phyloP scores from a whole-genome alignment of 148 eudicot species.

The Bassia scoparia region DNA sequence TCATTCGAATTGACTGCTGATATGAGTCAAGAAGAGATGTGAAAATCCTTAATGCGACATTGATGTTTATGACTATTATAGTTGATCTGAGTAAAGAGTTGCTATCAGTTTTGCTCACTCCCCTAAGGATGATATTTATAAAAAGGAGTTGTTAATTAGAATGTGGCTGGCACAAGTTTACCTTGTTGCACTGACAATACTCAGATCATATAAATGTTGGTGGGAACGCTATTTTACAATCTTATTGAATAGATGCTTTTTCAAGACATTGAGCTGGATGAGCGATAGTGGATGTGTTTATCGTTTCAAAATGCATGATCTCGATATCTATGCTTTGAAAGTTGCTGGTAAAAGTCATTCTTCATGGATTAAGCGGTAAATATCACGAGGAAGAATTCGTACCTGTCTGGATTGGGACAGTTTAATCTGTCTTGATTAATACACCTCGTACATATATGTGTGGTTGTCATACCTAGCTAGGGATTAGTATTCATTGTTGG shows the following conservation, averaged over 20 bases:
- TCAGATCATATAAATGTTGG: background rate
- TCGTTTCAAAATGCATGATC: constrained; percentile 22
- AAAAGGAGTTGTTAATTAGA: background rate
- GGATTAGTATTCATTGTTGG: background rate
- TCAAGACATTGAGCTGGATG: background rate
- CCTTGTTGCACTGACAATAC: background rate
- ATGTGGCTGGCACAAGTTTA: constrained; percentile 8
- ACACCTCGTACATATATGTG: background rate
- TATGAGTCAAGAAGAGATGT: background rate
- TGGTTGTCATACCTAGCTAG: background rate
- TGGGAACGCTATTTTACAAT: background rate
- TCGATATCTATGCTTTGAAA: background rate
- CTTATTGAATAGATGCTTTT: background rate
- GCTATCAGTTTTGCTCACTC: constrained; percentile 4
- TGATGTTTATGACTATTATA: too few species aligned
- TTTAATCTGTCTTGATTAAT: background rate
- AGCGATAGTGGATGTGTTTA: background rate
- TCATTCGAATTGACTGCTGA: background rate
- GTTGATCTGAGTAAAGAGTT: background rate
- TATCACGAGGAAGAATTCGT: background rate
- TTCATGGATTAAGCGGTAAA: background rate
- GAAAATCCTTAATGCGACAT: too few species aligned
- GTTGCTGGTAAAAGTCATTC: background rate
- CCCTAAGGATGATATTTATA: background rate
- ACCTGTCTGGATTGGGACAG: background rate